A percentile compares a stretch with the other conserved stretches of the same genome.
Evolutionary conservation across 2,329 filamentous ascomycete genomes (phyloP).

Genomic region (Tolypocladium pustulatum): DNA sequence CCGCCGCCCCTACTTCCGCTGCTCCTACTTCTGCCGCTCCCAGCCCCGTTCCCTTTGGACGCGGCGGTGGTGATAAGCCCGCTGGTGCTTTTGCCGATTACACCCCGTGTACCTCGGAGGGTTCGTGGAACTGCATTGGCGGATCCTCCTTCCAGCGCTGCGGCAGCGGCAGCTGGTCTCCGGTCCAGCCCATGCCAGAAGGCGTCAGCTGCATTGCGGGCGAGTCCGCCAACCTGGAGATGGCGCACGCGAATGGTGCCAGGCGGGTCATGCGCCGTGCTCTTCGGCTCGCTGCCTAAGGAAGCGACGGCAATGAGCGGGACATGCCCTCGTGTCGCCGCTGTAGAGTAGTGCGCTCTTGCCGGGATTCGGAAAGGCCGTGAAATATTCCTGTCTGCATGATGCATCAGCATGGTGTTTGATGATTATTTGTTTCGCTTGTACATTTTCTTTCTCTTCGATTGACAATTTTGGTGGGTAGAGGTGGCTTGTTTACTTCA

Average conservation of each 20-base stretch:
- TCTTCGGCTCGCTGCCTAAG: constrained; percentile 9
- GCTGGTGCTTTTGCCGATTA: constrained; percentile 26
- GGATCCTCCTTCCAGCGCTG: constrained; percentile 44
- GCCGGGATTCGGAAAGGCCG: background rate
- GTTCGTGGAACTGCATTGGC: constrained; percentile 42
- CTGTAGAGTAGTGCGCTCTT: background rate
- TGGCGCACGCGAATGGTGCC: constrained; percentile 13
- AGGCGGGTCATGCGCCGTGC: constrained; percentile 16
- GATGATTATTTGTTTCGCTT: background rate
- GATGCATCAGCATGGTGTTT: background rate
- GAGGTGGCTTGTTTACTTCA: background rate
- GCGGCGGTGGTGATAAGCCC: constrained; percentile 12
- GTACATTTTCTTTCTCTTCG: background rate
- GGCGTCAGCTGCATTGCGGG: constrained; percentile 36
- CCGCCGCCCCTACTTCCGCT: constrained; percentile 9
- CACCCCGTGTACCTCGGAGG: constrained; percentile 34
- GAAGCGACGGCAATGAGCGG: background rate
- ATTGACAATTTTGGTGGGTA: background rate
- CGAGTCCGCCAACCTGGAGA: constrained; percentile 20
- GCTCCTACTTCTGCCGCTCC: constrained; percentile 8
- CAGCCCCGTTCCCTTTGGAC: constrained; percentile 2
- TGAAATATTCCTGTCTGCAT: background rate
- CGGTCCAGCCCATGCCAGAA: constrained; percentile 26
- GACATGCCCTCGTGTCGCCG: background rate
- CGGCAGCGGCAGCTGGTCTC: constrained; percentile 40